phyloP scores from a whole-genome alignment of 192 early-diverging fungal species.

The Rhizophlyctis rosea region DNA sequence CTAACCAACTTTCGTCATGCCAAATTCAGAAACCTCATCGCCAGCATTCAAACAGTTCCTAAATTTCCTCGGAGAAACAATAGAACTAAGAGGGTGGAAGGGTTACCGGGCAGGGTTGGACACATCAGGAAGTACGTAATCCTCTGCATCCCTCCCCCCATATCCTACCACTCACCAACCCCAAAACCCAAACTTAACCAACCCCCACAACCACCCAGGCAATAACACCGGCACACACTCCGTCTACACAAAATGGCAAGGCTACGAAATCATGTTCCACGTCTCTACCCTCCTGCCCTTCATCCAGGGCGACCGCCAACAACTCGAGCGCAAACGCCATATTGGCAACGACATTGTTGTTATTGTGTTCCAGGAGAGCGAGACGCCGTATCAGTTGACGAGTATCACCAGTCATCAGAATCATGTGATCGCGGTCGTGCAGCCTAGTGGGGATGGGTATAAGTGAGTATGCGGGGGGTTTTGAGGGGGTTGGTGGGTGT shows the following conservation, averaged over 20 bases:
- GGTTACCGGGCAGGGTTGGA: conserved; percentile 77
- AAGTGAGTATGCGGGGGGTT: conserved; percentile 21
- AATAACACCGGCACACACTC: conserved; percentile 69
- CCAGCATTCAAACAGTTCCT: conserved; percentile 62
- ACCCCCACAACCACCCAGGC: too few species aligned
- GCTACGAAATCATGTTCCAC: conserved; percentile 75
- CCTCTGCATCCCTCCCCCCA: neutral
- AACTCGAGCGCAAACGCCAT: conserved; percentile 68
- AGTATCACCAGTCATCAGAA: conserved; percentile 54
- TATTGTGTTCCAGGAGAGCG: conserved; percentile 48
- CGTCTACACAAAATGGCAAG: conserved; percentile 71
- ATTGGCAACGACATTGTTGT: conserved; percentile 75
- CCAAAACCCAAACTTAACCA: too few species aligned
- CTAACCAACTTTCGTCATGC: too few species aligned
- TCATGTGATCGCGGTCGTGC: conserved; percentile 54
- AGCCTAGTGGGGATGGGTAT: conserved; percentile 48
- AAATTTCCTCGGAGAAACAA: conserved; percentile 66
- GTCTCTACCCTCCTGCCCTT: conserved; percentile 71
- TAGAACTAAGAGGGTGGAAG: conserved; percentile 68
- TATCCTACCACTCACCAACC: too few species aligned
- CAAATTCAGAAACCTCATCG: conserved; percentile 47
- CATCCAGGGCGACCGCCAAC: conserved; percentile 63
- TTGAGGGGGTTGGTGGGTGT: too few species aligned
- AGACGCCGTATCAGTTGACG: conserved; percentile 46
- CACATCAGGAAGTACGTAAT: conserved; percentile 51